Evolutionary conservation across 164 flowering plant genomes (phyloP).

Genomic region (Vitis vinifera): DNA sequence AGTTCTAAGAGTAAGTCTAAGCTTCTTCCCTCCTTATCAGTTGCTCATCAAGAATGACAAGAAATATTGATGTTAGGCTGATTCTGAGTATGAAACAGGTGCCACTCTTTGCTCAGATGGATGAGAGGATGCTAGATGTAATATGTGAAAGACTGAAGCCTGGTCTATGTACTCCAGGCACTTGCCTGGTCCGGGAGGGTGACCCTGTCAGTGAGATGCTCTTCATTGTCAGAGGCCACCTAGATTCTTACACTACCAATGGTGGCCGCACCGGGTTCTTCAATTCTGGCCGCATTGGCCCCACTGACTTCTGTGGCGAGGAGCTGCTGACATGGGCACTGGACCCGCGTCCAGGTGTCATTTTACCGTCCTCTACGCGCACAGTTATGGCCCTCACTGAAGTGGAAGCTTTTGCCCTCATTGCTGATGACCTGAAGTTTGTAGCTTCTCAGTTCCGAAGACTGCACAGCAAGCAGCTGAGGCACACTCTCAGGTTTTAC

Average conservation of each 20-base stretch:
- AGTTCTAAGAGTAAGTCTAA: conserved; percentile 42
- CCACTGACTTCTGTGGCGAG: conserved; percentile 67
- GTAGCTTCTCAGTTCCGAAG: conserved; percentile 52
- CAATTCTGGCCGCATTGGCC: conserved; percentile 36
- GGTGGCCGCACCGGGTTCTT: conserved; percentile 62
- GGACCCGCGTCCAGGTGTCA: conserved; percentile 32
- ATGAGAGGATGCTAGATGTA: conserved; percentile 51
- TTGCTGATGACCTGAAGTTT: conserved; percentile 49
- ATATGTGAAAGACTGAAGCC: conserved; percentile 56
- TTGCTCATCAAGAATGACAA: too few relatives aligned
- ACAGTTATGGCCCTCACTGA: conserved; percentile 49
- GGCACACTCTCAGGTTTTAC: conserved; percentile 44
- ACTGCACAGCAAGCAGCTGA: conserved; percentile 42
- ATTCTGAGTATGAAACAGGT: conserved; percentile 32
- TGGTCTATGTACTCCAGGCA: conserved; percentile 30
- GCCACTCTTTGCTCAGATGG: conserved; percentile 55
- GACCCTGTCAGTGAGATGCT: conserved; percentile 59
- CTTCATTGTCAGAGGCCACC: conserved; percentile 50
- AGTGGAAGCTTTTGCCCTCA: conserved; percentile 57
- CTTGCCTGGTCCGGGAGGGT: conserved; percentile 51
- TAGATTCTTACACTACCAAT: conserved; percentile 50
- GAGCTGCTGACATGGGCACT: conserved; percentile 64
- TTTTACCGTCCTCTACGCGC: conserved; percentile 55
- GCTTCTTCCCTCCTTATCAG: not conserved
- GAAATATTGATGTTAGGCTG: too few relatives aligned